Conservation (phyloP, 2,329 filamentous ascomycete genomes). For the Alternaria gaisen region DNA sequence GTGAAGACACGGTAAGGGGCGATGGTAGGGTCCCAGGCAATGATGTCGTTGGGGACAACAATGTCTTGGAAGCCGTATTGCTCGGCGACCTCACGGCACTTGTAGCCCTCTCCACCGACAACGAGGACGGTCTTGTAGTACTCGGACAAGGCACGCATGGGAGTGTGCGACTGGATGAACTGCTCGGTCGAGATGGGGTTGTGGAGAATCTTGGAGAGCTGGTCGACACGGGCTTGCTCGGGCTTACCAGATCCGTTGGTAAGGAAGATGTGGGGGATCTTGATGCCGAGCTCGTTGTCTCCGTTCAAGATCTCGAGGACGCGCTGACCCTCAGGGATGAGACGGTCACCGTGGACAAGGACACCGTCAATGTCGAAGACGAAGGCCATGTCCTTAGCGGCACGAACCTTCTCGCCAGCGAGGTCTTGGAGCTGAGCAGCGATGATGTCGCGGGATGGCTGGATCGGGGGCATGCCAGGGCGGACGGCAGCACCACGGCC, state of each 20-base stretch:
- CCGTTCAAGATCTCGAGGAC: constrained; percentile 76
- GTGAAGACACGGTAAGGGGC: constrained; percentile 75
- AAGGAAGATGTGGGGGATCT: constrained; percentile 77
- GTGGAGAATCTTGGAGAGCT: constrained; percentile 72
- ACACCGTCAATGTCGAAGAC: constrained; percentile 83
- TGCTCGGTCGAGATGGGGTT: constrained; percentile 73
- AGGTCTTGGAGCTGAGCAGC: constrained; percentile 76
- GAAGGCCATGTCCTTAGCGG: constrained; percentile 82
- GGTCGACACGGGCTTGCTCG: constrained; percentile 70
- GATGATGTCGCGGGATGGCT: constrained; percentile 72
- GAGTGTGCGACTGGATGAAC: constrained; percentile 81
- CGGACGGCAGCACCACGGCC: constrained; percentile 59
- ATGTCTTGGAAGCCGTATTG: constrained; percentile 78
- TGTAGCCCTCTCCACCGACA: constrained; percentile 77
- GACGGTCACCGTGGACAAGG: constrained; percentile 74
- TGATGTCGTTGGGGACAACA: constrained; percentile 76
- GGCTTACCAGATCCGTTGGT: constrained; percentile 80
- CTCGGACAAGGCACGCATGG: constrained; percentile 77
- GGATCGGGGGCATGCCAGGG: constrained; percentile 66
- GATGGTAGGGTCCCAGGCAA: constrained; percentile 73
- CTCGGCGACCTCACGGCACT: constrained; percentile 76
- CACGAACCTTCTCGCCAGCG: constrained; percentile 69
- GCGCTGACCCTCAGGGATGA: constrained; percentile 73
- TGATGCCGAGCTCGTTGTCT: constrained; percentile 80
- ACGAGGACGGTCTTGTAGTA: constrained; percentile 81